Percentiles rank a stretch among this genome's conserved stretches.
These are phyloP conservation scores for Ceratocystis eucalypticola DNA, from an alignment of 2,329 filamentous ascomycete genomes.

Conservation along the genomic window DNA sequence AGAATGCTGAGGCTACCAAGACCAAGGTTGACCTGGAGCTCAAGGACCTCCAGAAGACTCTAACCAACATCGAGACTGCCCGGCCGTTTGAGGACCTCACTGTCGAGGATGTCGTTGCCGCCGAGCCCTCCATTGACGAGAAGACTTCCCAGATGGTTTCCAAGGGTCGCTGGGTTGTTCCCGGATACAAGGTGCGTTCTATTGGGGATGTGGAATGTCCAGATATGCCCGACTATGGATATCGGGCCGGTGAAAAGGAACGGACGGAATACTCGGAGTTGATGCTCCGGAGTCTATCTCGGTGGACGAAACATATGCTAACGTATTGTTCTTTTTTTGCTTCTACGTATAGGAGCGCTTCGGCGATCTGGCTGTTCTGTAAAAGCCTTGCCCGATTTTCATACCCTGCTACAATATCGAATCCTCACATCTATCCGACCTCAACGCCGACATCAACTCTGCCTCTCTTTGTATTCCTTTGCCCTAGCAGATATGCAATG, in stretches of 20 bases:
- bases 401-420: constrained; percentile 3
- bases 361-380: constrained; percentile 89
- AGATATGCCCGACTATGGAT: not conserved
- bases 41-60: constrained; percentile 81
- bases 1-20: constrained; percentile 96
- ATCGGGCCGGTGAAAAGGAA: not conserved
- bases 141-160: constrained; percentile 88
- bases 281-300: not conserved
- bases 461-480: constrained; percentile 26
- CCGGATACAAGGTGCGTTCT: constrained; percentile 84
- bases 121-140: constrained; percentile 93
- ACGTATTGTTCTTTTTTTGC: not conserved
- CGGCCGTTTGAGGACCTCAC: constrained; percentile 94
- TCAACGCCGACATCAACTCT: constrained; percentile 5
- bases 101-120: constrained; percentile 89
- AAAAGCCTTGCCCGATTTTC: constrained; percentile 34
- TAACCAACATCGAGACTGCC: constrained; percentile 94
- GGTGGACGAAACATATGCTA: not conserved
- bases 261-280: not conserved
- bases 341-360: constrained; percentile 73
- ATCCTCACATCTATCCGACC: not conserved
- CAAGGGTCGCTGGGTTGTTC: constrained; percentile 96
- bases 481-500: constrained; percentile 26
- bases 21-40: constrained; percentile 89
- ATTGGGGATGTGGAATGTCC: not conserved